A percentile compares a stretch with the other conserved stretches of the same genome.
Evolutionary conservation across 2,329 filamentous ascomycete species (phyloP).

Genomic region (Neofusicoccum parvum): DNA sequence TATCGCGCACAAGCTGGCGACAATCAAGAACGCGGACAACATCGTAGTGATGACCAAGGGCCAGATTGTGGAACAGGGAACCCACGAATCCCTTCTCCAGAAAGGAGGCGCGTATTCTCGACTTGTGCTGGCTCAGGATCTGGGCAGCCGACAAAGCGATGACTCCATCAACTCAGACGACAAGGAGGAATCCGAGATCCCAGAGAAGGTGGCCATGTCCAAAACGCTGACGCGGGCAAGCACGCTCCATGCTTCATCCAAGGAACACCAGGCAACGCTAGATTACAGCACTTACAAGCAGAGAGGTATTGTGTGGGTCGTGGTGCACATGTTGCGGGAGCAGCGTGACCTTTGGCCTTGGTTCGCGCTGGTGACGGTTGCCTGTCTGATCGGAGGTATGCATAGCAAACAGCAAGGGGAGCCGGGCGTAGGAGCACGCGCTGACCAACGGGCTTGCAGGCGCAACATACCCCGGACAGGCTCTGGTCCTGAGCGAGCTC

Average conservation of each 20-base stretch:
- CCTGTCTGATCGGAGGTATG: constrained; percentile 52
- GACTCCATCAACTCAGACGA: not conserved
- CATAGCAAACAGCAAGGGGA: constrained; percentile 27
- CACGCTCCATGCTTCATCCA: not conserved
- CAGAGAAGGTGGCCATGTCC: not conserved
- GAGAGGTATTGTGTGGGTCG: not conserved
- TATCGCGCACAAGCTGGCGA: constrained; percentile 93
- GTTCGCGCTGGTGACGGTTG: constrained; percentile 26
- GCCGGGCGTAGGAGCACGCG: constrained; percentile 44
- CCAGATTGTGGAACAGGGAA: constrained; percentile 86
- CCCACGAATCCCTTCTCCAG: constrained; percentile 76
- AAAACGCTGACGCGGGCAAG: constrained; percentile 2
- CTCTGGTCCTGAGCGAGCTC: constrained; percentile 53
- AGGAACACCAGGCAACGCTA: not conserved
- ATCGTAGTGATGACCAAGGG: constrained; percentile 92
- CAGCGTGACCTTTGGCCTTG: constrained; percentile 24
- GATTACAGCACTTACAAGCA: constrained; percentile 12
- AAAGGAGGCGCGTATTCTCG: constrained; percentile 50
- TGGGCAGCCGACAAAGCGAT: constrained; percentile 10
- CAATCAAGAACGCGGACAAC: constrained; percentile 90
- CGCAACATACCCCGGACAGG: constrained; percentile 51
- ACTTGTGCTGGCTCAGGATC: constrained; percentile 38
- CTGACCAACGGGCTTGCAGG: constrained; percentile 29
- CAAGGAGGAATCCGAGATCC: not conserved
- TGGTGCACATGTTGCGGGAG: not conserved